A percentile compares a stretch with the other conserved stretches of the same genome.
Evolutionary conservation across 352 stramenopile genomes (phyloP).

Genomic region (Achlya hypogyna): DNA sequence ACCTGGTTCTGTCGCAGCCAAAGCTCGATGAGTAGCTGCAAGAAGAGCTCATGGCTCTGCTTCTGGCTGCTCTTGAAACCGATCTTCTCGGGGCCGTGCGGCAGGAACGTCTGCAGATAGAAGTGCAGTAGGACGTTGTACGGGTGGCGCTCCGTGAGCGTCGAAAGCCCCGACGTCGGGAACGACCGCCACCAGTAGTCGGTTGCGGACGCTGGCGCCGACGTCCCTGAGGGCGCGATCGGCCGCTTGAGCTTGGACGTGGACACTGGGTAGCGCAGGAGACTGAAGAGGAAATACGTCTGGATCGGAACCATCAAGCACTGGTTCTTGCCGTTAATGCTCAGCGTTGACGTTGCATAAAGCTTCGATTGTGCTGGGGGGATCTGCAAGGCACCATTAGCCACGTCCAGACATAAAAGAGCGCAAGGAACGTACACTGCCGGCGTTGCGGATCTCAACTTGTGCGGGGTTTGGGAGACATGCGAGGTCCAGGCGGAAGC

Average conservation of each 20-base stretch:
- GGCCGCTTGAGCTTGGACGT: slow-evolving; percentile 54
- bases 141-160: slow-evolving; percentile 58
- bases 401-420: neutral
- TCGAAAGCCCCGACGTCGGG: slow-evolving; percentile 47
- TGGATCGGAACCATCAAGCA: slow-evolving; percentile 77
- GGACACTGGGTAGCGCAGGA: slow-evolving; percentile 63
- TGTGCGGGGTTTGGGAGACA: slow-evolving; percentile 8
- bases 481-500: slow-evolving; percentile 14
- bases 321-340: slow-evolving; percentile 26
- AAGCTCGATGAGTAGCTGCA: slow-evolving; percentile 81
- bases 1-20: slow-evolving; percentile 86
- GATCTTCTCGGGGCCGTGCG: slow-evolving; percentile 30
- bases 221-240: neutral
- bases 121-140: slow-evolving; percentile 80
- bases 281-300: slow-evolving; percentile 79
- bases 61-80: slow-evolving; percentile 70
- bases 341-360: slow-evolving; percentile 7
- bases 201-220: slow-evolving; percentile 10
- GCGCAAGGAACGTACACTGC: neutral
- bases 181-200: slow-evolving; percentile 57
- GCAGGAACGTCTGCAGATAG: slow-evolving; percentile 72
- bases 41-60: slow-evolving; percentile 70
- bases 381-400: neutral
- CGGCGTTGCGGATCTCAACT: slow-evolving; percentile 18
- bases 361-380: slow-evolving; percentile 9